Evolutionary conservation across 192 early-diverging fungal genomes (phyloP), one percentile per base, ranked within the genome.

Genomic region (Gamsiella multidivaricata): DNA sequence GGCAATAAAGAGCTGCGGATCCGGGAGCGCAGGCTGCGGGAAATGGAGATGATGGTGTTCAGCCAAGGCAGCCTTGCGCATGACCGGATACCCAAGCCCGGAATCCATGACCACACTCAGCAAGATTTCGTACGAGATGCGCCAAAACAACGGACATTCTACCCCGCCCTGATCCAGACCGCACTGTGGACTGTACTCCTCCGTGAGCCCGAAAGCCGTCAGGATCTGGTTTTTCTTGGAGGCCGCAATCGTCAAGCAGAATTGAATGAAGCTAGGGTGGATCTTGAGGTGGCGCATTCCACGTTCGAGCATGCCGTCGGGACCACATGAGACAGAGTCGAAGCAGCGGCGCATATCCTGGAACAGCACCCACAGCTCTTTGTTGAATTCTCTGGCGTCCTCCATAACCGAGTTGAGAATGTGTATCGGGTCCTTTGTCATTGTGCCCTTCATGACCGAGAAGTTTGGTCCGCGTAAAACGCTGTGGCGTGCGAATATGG

Each of bases 361-460:
- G 23, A 69, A 58, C 23, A 69, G 18, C 17, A 69, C 36, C 66
- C 54, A 68, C 0, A 28, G n/a, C n/a, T 58, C 65, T 17, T 59
- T 57, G 43, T 58, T 50, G 37, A 50, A 58, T 32, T 69, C 55
- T 2, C 55, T 15, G 25, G 66, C 66, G 15, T 59, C 66, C 46
- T 69, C 66, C 55, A 59, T 50, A 1, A 69, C 47, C 23, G 66
- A n/a, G 55, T 59, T 69, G 5, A 69, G 36, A 9, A 59, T 59
- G n/a, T 69, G 66, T n/a, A 69, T 69, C 5, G 56, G 56, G 11
- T 59, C 57, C 50, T 60, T 60, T 1, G 67, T 69, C 55, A 59
- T 69, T 0, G 45, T 69, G 22, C 66, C 55, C 22, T 57, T 57
- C 18, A 69, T 45, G 0, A 69, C 66, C 8, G 66, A 69, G 29